A percentile compares a stretch with the other conserved stretches of the same genome.
Conservation (phyloP, 306 rosid species). For the Malus domestica region DNA sequence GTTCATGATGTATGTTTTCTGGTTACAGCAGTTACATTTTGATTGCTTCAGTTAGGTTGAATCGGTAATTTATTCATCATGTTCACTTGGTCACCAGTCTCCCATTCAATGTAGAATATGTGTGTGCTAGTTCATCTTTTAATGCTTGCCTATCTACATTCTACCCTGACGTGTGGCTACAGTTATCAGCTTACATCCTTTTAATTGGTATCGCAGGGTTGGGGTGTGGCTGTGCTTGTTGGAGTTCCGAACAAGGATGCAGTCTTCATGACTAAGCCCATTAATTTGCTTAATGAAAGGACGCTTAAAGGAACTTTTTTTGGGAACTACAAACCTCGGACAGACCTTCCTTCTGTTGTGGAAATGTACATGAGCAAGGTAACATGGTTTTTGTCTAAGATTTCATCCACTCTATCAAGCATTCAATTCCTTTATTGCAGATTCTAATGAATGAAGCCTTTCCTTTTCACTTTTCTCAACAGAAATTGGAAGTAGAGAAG, state of each 20-base stretch:
- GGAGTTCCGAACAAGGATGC: conserved; percentile 43
- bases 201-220: conserved; percentile 15
- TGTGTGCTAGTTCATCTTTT: not conserved
- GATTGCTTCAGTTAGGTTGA: not conserved
- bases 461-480: not conserved
- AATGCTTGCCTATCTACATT: not conserved
- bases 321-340: conserved; percentile 46
- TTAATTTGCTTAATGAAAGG: conserved; percentile 31
- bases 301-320: conserved; percentile 49
- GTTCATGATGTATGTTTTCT: conserved; percentile 41
- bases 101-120: not conserved
- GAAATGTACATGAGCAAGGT: conserved; percentile 52
- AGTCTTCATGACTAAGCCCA: conserved; percentile 34
- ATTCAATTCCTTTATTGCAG: not conserved
- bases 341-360: conserved; percentile 40
- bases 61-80: not conserved
- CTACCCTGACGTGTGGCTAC: not conserved
- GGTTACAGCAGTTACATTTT: not conserved
- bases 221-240: conserved; percentile 54
- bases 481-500: conserved; percentile 43
- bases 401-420: not conserved
- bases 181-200: not conserved
- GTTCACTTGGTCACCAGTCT: no score
- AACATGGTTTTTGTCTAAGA: not conserved
- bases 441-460: not conserved